Base-by-base conservation (phyloP, 2,329 filamentous ascomycete genomes). In the Arthroderma sp. region DNA sequence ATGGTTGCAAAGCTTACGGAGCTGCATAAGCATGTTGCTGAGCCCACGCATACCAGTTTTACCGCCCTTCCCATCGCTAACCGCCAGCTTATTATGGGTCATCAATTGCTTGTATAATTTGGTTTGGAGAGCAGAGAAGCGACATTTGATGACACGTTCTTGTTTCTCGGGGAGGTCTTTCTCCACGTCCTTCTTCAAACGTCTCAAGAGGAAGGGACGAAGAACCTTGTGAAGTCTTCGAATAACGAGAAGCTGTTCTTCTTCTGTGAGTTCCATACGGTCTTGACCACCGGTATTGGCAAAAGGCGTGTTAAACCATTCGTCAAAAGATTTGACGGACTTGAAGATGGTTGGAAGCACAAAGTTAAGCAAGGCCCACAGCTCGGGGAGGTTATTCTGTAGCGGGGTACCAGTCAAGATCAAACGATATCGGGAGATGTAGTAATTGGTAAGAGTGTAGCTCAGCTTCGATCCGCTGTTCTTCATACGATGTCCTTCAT, bases 231-330 rank as follows among this genome's bases (percentile, higher is more conserved):
- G 91, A 49, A 98, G 74, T 73, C 91, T 89, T 61, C 88, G 84
- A 74, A 98, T 98, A 57, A 98, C 87, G 46, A 98, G 83, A 65
- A 98, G 78, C 62, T 94, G 87, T 67, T 98, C 91, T 91, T 98
- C 91, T 91, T 98, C 91, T 8, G 84, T 94, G 50, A 98, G 73
- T 60, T 96, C 89, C 85, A 98, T 98, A 72, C 91, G 94, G 66
- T 98, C 91, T 66, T 96, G 89, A 36, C 86, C 81, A 65, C 91
- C 91, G 4, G 91, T 98, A 61, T 98, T 98, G 54, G 91, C 91
- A 63, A 98, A 98, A 0, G 91, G 91, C 28, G 91, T 98, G 62
- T 96, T 98, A 78, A 98, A 98, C 91, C 91, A 98, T 64, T 98
- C 91, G 62, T 98, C 91, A 59, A 98, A 98, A 1, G 89, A 96